These are phyloP conservation scores for Pseudohalonectria lignicola DNA, from an alignment of 2,329 filamentous ascomycete genomes.

Conservation along the genomic window DNA sequence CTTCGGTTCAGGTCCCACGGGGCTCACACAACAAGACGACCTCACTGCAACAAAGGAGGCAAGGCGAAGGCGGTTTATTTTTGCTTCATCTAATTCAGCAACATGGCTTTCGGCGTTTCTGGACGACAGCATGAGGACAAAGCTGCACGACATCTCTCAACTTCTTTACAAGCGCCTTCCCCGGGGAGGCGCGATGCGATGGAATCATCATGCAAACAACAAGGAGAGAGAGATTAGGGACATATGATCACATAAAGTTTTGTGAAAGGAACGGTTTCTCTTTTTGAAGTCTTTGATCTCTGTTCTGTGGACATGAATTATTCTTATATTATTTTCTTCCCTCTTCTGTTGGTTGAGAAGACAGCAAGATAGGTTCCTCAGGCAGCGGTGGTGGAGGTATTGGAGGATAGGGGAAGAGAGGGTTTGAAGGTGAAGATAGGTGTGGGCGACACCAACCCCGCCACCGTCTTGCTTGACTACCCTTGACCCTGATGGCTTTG, in stretches of 20 bases:
- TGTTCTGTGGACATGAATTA: not conserved
- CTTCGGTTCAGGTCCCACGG: no score
- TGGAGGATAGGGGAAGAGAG: not conserved
- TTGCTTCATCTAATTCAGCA: conserved; percentile 2
- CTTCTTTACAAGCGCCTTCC: not conserved
- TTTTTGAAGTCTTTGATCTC: not conserved
- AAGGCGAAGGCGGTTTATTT: not conserved
- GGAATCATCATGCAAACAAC: no score
- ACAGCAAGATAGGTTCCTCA: not conserved
- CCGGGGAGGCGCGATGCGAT: not conserved
- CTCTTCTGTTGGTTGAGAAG: not conserved
- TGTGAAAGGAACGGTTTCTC: not conserved
- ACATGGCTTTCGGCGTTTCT: conserved; percentile 14
- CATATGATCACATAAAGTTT: no score
- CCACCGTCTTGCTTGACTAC: no score
- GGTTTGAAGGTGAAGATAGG: not conserved
- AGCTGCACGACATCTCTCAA: conserved; percentile 7
- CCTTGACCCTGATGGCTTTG: no score
- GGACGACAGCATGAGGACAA: conserved; percentile 15
- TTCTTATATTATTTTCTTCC: conserved; percentile 2
- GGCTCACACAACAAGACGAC: not conserved
- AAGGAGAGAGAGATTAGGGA: no score
- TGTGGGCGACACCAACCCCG: no score
- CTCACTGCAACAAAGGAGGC: not conserved
- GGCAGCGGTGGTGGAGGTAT: not conserved